Conservation (phyloP, 371 early-diverging fungal genomes). For the Lichtheimia corymbifera region DNA sequence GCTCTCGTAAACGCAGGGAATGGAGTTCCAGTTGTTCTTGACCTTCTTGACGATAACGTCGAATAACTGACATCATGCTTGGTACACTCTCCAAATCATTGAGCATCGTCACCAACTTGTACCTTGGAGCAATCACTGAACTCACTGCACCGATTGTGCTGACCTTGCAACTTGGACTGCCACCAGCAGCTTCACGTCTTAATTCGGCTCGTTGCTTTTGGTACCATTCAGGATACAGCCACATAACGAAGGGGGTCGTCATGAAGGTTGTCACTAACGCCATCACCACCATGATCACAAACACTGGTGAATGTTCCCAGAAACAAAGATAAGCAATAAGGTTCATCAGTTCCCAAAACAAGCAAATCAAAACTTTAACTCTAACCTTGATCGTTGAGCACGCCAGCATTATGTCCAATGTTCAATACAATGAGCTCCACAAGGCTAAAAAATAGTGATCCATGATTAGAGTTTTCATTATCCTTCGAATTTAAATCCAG, state of each 20-base stretch:
- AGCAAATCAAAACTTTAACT: slow-evolving; percentile 9
- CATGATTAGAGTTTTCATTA: slow-evolving; percentile 1
- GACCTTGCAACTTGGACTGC: background rate
- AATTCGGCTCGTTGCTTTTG: slow-evolving; percentile 38
- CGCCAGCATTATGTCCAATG: slow-evolving; percentile 83
- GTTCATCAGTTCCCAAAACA: background rate
- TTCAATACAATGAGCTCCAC: slow-evolving; percentile 95
- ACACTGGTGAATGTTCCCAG: slow-evolving; percentile 39
- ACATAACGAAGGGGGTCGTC: slow-evolving; percentile 66
- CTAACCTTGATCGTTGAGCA: slow-evolving; percentile 67
- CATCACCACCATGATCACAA: slow-evolving; percentile 92
- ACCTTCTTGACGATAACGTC: slow-evolving; percentile 42
- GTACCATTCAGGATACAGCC: slow-evolving; percentile 61
- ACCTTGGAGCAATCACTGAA: background rate
- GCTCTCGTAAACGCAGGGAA: slow-evolving; percentile 70
- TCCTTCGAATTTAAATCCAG: background rate
- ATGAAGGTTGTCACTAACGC: slow-evolving; percentile 81
- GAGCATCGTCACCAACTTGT: slow-evolving; percentile 58
- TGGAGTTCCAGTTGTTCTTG: slow-evolving; percentile 26
- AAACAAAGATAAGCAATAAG: slow-evolving; percentile 1
- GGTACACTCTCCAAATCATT: slow-evolving; percentile 70
- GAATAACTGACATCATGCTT: slow-evolving; percentile 73
- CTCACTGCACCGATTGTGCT: background rate
- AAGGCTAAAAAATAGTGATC: slow-evolving; percentile 40
- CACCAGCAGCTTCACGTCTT: slow-evolving; percentile 4